Conservation (phyloP, 2,329 filamentous ascomycete genomes). For the Colletotrichum karsti region DNA sequence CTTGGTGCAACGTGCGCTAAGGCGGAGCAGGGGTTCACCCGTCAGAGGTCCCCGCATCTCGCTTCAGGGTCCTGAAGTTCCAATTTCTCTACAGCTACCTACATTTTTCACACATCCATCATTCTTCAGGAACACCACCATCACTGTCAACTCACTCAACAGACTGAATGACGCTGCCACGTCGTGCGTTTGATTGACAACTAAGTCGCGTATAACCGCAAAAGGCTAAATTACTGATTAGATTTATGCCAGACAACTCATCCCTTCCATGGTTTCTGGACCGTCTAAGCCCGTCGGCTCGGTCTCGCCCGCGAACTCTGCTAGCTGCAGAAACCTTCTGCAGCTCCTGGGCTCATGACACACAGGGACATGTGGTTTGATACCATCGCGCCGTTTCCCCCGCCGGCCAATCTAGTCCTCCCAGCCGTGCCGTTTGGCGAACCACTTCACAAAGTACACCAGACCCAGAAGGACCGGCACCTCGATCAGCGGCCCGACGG, state of each 20-base stretch:
- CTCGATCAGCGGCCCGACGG: slow-evolving; percentile 86
- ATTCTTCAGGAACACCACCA: too few species aligned
- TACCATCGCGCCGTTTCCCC: not conserved
- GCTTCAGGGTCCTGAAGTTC: not conserved
- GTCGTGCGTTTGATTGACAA: not conserved
- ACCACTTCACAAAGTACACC: slow-evolving; percentile 76
- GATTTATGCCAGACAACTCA: not conserved
- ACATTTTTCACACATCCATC: too few species aligned
- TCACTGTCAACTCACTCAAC: not conserved
- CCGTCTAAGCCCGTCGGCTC: not conserved
- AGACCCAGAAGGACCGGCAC: slow-evolving; percentile 82
- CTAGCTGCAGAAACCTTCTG: not conserved
- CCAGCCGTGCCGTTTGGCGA: slow-evolving; percentile 65
- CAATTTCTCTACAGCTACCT: too few species aligned
- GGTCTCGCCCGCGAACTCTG: slow-evolving; percentile 4
- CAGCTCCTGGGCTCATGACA: slow-evolving; percentile 13
- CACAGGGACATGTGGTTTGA: slow-evolving; percentile 1
- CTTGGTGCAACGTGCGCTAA: slow-evolving; percentile 3
- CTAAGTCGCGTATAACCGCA: not conserved
- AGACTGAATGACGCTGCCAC: not conserved
- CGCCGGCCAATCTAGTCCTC: slow-evolving; percentile 39
- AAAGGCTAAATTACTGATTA: not conserved
- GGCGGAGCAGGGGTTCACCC: slow-evolving; percentile 7
- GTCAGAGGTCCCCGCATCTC: not conserved
- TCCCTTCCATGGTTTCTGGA: not conserved